Evolutionary conservation across 805 yeast species (phyloP).

Genomic region (Candida yuanshanica): DNA sequence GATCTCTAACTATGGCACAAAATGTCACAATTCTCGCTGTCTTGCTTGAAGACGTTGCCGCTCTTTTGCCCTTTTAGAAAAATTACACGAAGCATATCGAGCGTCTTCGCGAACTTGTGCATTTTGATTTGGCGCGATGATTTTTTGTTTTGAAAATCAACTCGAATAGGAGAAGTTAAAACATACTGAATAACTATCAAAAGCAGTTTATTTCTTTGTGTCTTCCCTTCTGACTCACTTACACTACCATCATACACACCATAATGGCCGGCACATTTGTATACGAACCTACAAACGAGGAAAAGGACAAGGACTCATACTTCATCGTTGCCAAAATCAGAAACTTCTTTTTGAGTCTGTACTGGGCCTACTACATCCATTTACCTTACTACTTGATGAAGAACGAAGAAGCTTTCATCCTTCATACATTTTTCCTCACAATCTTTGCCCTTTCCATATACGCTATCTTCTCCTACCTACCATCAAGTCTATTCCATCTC

Average conservation of each 20-base stretch:
- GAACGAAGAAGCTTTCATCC: conserved; percentile 33
- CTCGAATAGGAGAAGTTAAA: neutral
- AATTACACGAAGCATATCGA: too few relatives aligned
- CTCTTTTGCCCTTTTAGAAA: neutral
- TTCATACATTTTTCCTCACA: conserved; percentile 33
- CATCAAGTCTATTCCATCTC: conserved; percentile 20
- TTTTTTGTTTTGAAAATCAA: too few relatives aligned
- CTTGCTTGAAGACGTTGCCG: too few relatives aligned
- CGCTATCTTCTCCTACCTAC: conserved; percentile 30
- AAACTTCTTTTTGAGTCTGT: conserved; percentile 27
- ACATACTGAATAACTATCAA: too few relatives aligned
- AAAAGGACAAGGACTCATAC: conserved; percentile 21
- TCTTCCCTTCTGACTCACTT: too few relatives aligned
- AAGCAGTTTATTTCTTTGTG: too few relatives aligned
- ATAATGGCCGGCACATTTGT: conserved; percentile 25
- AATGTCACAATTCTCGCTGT: too few relatives aligned
- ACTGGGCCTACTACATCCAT: conserved; percentile 41
- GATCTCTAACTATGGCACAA: too few relatives aligned
- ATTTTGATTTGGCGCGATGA: neutral
- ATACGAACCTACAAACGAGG: conserved; percentile 25
- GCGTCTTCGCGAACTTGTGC: neutral
- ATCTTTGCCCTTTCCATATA: conserved; percentile 33
- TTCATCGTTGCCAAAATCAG: conserved; percentile 22
- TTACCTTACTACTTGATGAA: conserved; percentile 41
- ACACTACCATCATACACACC: neutral